phyloP scores from a whole-genome alignment of 2,329 filamentous ascomycete genomes.

The Coleophoma crateriformis region DNA sequence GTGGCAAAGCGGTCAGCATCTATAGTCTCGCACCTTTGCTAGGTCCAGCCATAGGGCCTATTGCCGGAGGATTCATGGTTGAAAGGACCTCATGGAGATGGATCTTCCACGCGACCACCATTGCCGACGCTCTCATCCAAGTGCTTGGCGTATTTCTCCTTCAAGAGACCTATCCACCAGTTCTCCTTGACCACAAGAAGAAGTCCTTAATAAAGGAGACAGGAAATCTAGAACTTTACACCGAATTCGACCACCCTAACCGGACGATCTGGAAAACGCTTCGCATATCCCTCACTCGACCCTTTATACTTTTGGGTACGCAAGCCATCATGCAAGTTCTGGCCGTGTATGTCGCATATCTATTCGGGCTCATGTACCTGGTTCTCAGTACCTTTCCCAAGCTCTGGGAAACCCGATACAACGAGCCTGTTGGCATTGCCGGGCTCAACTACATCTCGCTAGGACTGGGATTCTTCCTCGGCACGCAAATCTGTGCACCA shows the following conservation, averaged over 20 bases:
- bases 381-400: constrained; percentile 54
- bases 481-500: constrained; percentile 25
- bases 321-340: constrained; percentile 49
- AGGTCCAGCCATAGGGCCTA: constrained; percentile 29
- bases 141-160: constrained; percentile 35
- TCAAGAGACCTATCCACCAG: constrained; percentile 43
- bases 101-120: constrained; percentile 45
- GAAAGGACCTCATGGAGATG: constrained; percentile 44
- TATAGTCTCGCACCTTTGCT: constrained; percentile 26
- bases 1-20: constrained; percentile 34
- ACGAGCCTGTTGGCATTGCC: constrained; percentile 49
- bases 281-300: constrained; percentile 39
- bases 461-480: constrained; percentile 36
- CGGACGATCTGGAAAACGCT: constrained; percentile 27
- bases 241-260: constrained; percentile 45
- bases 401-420: constrained; percentile 51
- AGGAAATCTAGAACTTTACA: constrained; percentile 38
- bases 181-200: constrained; percentile 39
- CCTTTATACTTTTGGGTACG: constrained; percentile 40
- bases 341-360: constrained; percentile 43
- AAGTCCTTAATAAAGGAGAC: constrained; percentile 41
- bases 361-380: constrained; percentile 50
- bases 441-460: constrained; percentile 48
- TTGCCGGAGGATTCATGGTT: constrained; percentile 46
- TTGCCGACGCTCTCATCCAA: constrained; percentile 35